Evolutionary conservation across 495 filamentous ascomycete species (phyloP), one percentile per base, ranked within the genome.

Genomic region (Platismatia glauca): DNA sequence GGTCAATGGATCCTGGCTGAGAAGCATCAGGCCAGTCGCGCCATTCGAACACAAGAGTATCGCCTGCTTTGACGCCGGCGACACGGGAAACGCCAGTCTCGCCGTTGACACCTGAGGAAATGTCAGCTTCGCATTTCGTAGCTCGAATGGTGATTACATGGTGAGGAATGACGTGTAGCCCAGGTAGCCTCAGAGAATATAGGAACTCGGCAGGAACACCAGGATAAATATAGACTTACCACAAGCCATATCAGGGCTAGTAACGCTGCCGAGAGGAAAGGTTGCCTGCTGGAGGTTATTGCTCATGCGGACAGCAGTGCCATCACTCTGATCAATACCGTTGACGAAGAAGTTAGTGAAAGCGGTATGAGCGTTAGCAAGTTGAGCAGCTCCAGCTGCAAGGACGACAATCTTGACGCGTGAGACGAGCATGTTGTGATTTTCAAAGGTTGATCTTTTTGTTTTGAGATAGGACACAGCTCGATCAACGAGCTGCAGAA

Each of bases 341-440:
- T 87, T 74, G 67, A 91, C 72, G 61, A 78, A 86, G 64, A 91
- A 76, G 27, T 82, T 86, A 8, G 85, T 86, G 66, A 89, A 82
- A 55, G 82, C 70, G 22, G 88, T 89, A 64, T 92, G 88, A 33
- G 83, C 84, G 48, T 71, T 65, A 13, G 68, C 67, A 8, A 67
- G 41, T 8, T 57, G 48, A 46, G 64, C 61, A 61, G 48, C 22
- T 20, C 64, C 66, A 48, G 63, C 64, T 57, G 61, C 68, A 2
- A 67, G n/a, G 24, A 70, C 34, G 39, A 63, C 13, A 35, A 50
- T 27, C 22, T 59, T 58, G 24, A 61, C 15, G 29, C 55, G n/a
- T 15, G 22, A 57, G 34, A 62, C 46, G 37, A 44, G 53, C 67
- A 69, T 69, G 13, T 53, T 55, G 59, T 6, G 1, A 31, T 5